Evolutionary conservation across 2,329 filamentous ascomycete genomes (phyloP).

Genomic region (Cladophialophora exuberans): DNA sequence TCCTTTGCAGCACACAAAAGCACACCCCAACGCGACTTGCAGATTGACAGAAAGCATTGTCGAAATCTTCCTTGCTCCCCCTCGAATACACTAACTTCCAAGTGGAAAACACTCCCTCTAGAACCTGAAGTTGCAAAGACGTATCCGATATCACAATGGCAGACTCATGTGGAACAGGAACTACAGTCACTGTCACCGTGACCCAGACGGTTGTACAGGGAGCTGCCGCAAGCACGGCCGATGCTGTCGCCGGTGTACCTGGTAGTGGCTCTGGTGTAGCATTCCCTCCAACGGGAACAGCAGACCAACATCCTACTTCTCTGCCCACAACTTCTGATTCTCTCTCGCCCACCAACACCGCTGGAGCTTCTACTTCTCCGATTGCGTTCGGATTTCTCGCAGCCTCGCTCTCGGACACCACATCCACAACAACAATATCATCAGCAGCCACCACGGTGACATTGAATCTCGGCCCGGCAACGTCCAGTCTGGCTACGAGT

Average conservation of each 20-base stretch:
- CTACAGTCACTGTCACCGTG: slow-evolving; percentile 21
- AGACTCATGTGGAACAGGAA: slow-evolving; percentile 10
- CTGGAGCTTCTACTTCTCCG: neutral
- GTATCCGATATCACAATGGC: neutral
- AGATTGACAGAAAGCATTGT: no score
- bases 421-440: slow-evolving; percentile 11
- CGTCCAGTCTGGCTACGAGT: slow-evolving; percentile 1
- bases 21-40: no score
- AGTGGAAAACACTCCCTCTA: no score
- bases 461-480: slow-evolving; percentile 16
- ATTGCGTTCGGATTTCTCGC: neutral
- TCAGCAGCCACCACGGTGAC: slow-evolving; percentile 23
- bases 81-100: no score
- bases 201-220: slow-evolving; percentile 24
- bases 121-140: no score
- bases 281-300: no score
- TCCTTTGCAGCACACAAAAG: no score
- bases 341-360: neutral
- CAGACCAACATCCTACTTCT: neutral
- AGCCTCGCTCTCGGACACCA: slow-evolving; percentile 6
- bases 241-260: neutral
- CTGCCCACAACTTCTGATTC: neutral
- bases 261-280: no score
- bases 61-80: no score
- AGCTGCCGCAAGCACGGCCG: slow-evolving; percentile 21